Conservation (phyloP, 129 eudicot species). For the Lactuca saligna region DNA sequence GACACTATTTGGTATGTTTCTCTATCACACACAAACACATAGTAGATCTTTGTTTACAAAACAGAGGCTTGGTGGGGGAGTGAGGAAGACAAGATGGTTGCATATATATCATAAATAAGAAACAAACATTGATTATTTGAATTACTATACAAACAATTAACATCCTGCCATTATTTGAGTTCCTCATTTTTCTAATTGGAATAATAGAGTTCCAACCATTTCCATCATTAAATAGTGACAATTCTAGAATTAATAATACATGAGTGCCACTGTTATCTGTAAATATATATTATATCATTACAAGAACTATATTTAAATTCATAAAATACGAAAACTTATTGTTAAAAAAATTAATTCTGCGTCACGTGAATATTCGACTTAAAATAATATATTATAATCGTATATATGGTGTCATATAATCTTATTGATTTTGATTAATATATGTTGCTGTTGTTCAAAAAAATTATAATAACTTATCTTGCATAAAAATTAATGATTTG, state of each 20-base stretch:
- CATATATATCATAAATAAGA: slow-evolving; percentile 9
- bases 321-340: too few relatives aligned
- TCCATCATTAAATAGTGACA: slow-evolving; percentile 9
- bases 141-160: slow-evolving; percentile 7
- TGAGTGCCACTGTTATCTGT: not conserved
- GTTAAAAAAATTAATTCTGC: not conserved
- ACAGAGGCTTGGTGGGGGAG: slow-evolving; percentile 23
- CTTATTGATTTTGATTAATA: too few relatives aligned
- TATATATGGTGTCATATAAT: too few relatives aligned
- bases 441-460: too few relatives aligned
- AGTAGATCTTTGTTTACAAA: slow-evolving; percentile 22
- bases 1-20: not conserved
- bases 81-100: slow-evolving; percentile 11
- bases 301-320: not conserved
- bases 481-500: too few relatives aligned
- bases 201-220: slow-evolving; percentile 21
- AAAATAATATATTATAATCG: not conserved
- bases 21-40: slow-evolving; percentile 19
- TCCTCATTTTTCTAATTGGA: slow-evolving; percentile 7
- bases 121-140: slow-evolving; percentile 10
- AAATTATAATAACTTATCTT: too few relatives aligned
- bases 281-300: not conserved
- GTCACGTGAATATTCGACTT: not conserved
- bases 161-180: slow-evolving; percentile 25
- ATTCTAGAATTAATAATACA: not conserved